Evolutionary conservation across 768 basidiomycete species (phyloP).

Genomic region (Exsudoporus frostii): DNA sequence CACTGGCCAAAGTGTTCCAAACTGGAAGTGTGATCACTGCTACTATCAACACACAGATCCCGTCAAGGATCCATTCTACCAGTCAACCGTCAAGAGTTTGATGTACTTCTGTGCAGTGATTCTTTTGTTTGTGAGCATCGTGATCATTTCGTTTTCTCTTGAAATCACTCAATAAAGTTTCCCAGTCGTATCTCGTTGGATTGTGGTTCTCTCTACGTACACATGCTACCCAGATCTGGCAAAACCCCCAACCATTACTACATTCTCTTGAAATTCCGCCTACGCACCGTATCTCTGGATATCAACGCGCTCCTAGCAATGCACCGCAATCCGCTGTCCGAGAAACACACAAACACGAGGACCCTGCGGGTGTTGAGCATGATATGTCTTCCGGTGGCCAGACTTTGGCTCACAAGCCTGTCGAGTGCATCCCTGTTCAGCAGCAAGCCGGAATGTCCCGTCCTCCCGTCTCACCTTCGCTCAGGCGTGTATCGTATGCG

Average conservation of each 20-base stretch:
- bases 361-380: slow-evolving; percentile 32
- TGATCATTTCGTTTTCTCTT: background rate
- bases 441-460: slow-evolving; percentile 17
- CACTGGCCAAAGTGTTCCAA: slow-evolving; percentile 25
- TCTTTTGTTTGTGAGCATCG: slow-evolving; percentile 73
- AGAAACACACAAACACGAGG: slow-evolving; percentile 45
- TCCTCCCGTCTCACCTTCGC: slow-evolving; percentile 41
- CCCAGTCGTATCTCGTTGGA: slow-evolving; percentile 91
- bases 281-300: slow-evolving; percentile 55
- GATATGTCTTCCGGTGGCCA: slow-evolving; percentile 37
- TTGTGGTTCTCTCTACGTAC: slow-evolving; percentile 99
- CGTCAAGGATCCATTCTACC: slow-evolving; percentile 92
- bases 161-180: slow-evolving; percentile 2
- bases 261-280: slow-evolving; percentile 60
- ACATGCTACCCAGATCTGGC: slow-evolving; percentile 98
- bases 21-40: slow-evolving; percentile 88
- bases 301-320: slow-evolving; percentile 46
- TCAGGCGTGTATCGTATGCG: slow-evolving; percentile 59
- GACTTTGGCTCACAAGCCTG: slow-evolving; percentile 34
- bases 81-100: slow-evolving; percentile 88
- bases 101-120: slow-evolving; percentile 96
- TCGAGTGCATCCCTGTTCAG: slow-evolving; percentile 18
- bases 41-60: slow-evolving; percentile 95
- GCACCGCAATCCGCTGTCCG: slow-evolving; percentile 10
- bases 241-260: slow-evolving; percentile 86